phyloP scores from a whole-genome alignment of 202 grass and related monocot genomes.

The Setaria italica region DNA sequence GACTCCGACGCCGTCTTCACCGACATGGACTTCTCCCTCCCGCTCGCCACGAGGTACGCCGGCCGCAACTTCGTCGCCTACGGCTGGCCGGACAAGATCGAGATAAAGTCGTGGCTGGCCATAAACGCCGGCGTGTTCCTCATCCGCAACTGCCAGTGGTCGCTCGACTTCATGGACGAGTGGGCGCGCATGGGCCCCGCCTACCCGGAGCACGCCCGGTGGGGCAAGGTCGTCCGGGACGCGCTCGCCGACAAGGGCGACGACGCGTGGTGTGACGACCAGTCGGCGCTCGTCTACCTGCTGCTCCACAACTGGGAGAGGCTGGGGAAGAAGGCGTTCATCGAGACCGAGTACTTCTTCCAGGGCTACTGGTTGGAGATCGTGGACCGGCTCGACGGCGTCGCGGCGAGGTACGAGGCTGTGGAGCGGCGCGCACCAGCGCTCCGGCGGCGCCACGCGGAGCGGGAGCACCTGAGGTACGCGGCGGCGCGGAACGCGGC shows the following conservation, averaged over 20 bases:
- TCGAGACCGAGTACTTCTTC: conserved; percentile 58
- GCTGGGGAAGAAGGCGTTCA: conserved; percentile 45
- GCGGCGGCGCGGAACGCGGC: neutral
- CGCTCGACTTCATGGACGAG: conserved; percentile 77
- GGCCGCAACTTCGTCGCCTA: too few species aligned
- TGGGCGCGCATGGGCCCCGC: conserved; percentile 69
- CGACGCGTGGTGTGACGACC: conserved; percentile 31
- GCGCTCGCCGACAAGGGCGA: conserved; percentile 28
- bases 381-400: conserved; percentile 26
- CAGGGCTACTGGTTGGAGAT: conserved; percentile 64
- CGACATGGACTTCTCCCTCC: neutral
- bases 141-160: conserved; percentile 96
- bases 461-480: neutral
- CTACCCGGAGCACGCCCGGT: conserved; percentile 33
- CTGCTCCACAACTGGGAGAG: conserved; percentile 33
- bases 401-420: neutral
- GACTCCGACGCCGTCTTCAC: neutral
- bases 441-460: neutral
- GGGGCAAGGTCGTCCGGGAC: conserved; percentile 34
- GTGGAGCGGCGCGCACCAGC: neutral
- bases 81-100: too few species aligned
- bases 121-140: conserved; percentile 45
- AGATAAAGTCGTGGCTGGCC: too few species aligned
- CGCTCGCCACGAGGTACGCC: too few species aligned
- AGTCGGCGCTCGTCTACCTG: conserved; percentile 63